These are phyloP conservation scores for Malassezia globosa DNA, from an alignment of 1,284 basidiomycete genomes.

Conservation along the genomic window DNA sequence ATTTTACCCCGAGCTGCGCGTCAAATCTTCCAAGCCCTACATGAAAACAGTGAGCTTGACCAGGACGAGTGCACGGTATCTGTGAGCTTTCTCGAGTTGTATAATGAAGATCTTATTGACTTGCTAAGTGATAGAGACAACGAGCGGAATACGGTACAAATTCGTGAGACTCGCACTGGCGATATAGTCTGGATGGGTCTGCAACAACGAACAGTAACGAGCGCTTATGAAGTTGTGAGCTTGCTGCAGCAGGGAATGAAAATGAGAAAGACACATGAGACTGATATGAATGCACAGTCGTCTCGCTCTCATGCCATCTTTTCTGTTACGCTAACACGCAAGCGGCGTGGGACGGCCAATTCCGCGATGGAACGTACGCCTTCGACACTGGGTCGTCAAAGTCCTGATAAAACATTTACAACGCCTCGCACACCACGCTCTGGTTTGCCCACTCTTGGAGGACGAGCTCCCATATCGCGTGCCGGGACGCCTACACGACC, in stretches of 20 bases:
- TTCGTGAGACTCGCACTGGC: constrained; percentile 90
- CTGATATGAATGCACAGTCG: constrained; percentile 96
- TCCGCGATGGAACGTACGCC: neutral
- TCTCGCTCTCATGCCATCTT: constrained; percentile 98
- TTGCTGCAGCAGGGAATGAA: constrained; percentile 68
- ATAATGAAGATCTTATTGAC: constrained; percentile 63
- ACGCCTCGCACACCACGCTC: constrained; percentile 9
- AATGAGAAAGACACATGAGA: constrained; percentile 86
- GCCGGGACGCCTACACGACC: constrained; percentile 6
- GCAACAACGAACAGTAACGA: constrained; percentile 74
- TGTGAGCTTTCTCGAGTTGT: constrained; percentile 65
- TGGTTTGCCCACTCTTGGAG: constrained; percentile 4
- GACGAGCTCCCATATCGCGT: neutral
- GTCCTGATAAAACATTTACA: neutral
- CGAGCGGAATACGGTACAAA: constrained; percentile 69
- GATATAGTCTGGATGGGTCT: constrained; percentile 94
- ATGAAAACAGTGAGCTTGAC: neutral
- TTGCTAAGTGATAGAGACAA: constrained; percentile 39
- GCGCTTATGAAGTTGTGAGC: constrained; percentile 78
- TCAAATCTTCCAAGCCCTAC: constrained; percentile 70
- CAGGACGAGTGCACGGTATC: constrained; percentile 28
- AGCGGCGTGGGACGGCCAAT: neutral
- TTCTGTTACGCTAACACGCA: constrained; percentile 72
- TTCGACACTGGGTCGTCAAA: neutral
- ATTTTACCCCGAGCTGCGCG: constrained; percentile 90